Conservation (phyloP, 495 filamentous ascomycete species). For the Penicillium mononematosum region DNA sequence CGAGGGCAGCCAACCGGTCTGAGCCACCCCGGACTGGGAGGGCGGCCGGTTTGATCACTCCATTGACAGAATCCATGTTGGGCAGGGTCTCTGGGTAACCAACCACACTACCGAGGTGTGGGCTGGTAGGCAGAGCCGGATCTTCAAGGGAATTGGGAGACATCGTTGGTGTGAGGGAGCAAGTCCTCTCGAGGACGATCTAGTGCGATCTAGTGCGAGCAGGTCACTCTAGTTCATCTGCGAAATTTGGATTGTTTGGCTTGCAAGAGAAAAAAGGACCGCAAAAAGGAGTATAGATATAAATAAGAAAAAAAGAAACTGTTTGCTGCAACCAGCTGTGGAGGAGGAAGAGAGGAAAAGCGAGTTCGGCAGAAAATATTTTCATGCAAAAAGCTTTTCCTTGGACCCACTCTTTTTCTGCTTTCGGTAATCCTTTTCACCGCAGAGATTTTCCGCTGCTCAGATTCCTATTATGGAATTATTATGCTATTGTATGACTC, state of each 20-base stretch:
- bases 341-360: slow-evolving; percentile 7
- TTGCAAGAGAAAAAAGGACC: slow-evolving; percentile 1
- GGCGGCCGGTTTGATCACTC: slow-evolving; percentile 52
- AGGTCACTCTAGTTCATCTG: slow-evolving; percentile 47
- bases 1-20: slow-evolving; percentile 69
- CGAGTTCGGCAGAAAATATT: slow-evolving; percentile 16
- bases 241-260: slow-evolving; percentile 30
- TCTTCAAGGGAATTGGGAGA: slow-evolving; percentile 36
- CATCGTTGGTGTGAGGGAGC: slow-evolving; percentile 35
- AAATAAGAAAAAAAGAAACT: neutral
- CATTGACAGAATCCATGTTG: slow-evolving; percentile 35
- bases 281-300: slow-evolving; percentile 5
- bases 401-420: slow-evolving; percentile 9
- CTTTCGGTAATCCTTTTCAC: slow-evolving; percentile 10
- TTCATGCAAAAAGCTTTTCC: slow-evolving; percentile 8
- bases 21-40: slow-evolving; percentile 43
- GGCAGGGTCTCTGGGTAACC: slow-evolving; percentile 37
- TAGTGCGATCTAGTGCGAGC: slow-evolving; percentile 28
- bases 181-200: slow-evolving; percentile 49
- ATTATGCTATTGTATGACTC: neutral
- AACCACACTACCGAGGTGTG: slow-evolving; percentile 36
- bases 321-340: slow-evolving; percentile 14
- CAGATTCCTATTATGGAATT: neutral
- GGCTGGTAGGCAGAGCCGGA: slow-evolving; percentile 36
- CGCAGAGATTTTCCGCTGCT: slow-evolving; percentile 10